These are phyloP conservation scores for Bathelium albidoporum DNA, from an alignment of 495 filamentous ascomycete species.

Conservation along the genomic window DNA sequence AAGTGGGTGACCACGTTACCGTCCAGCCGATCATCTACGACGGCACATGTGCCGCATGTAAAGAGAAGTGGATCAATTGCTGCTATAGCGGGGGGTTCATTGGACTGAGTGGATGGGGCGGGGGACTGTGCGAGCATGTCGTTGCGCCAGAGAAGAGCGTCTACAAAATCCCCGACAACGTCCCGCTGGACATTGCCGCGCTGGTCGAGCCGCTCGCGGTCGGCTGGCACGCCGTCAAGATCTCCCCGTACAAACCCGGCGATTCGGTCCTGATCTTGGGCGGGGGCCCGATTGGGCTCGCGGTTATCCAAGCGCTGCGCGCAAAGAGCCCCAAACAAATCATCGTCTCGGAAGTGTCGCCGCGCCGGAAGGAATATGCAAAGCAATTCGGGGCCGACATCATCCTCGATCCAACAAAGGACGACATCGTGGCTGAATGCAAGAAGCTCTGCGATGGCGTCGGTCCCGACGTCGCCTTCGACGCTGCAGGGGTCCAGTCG, in stretches of 20 bases:
- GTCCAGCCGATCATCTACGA: conserved; percentile 53
- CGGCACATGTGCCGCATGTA: conserved; percentile 44
- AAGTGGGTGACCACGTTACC: conserved; percentile 45
- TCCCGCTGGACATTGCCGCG: conserved; percentile 44
- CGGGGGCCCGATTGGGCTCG: conserved; percentile 54
- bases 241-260: conserved; percentile 40
- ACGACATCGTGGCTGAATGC: conserved; percentile 39
- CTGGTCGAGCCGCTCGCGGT: conserved; percentile 54
- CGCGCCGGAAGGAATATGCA: conserved; percentile 40
- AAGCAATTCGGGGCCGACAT: conserved; percentile 44
- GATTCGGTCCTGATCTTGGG: conserved; percentile 47
- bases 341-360: conserved; percentile 46
- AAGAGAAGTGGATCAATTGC: conserved; percentile 41
- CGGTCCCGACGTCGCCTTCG: conserved; percentile 48
- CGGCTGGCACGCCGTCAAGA: conserved; percentile 55
- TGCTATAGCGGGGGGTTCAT: conserved; percentile 52
- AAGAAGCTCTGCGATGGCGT: conserved; percentile 37
- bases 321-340: conserved; percentile 41
- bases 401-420: conserved; percentile 45
- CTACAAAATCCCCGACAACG: conserved; percentile 37
- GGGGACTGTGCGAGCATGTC: conserved; percentile 47
- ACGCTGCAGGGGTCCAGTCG: conserved; percentile 46
- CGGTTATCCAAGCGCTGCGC: conserved; percentile 47
- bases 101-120: conserved; percentile 49
- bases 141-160: conserved; percentile 39